phyloP scores from a whole-genome alignment of 257 asterid species.

The Solanum chilense region DNA sequence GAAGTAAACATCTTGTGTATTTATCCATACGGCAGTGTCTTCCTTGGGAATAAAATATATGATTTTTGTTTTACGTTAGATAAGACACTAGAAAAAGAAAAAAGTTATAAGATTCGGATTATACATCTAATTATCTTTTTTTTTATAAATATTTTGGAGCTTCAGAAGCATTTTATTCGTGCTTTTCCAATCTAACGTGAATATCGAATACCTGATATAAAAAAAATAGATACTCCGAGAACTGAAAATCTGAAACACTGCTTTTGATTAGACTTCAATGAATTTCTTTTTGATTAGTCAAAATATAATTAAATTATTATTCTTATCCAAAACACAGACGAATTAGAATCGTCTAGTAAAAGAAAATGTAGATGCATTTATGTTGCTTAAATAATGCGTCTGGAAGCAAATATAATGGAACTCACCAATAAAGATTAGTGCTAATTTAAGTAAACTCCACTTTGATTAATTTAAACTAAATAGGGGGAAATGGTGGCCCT shows the following conservation, averaged over 20 bases:
- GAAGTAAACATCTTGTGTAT: neutral
- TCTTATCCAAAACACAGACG: neutral
- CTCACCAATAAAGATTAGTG: neutral
- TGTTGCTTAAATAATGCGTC: neutral
- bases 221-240: no score
- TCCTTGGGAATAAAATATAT: neutral
- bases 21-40: neutral
- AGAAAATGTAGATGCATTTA: neutral
- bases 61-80: neutral
- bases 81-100: neutral
- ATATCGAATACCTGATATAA: no score
- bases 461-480: neutral
- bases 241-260: no score
- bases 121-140: neutral
- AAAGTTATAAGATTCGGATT: neutral
- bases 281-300: no score
- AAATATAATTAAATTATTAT: neutral
- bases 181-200: rapidly evolving
- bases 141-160: no score
- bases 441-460: neutral
- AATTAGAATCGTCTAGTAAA: neutral
- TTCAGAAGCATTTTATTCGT: rapidly evolving
- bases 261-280: no score
- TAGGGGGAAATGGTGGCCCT: neutral
- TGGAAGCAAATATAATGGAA: neutral